Base-by-base conservation (phyloP, 2,329 filamentous ascomycete genomes). In the Teratosphaeria nubilosa region DNA sequence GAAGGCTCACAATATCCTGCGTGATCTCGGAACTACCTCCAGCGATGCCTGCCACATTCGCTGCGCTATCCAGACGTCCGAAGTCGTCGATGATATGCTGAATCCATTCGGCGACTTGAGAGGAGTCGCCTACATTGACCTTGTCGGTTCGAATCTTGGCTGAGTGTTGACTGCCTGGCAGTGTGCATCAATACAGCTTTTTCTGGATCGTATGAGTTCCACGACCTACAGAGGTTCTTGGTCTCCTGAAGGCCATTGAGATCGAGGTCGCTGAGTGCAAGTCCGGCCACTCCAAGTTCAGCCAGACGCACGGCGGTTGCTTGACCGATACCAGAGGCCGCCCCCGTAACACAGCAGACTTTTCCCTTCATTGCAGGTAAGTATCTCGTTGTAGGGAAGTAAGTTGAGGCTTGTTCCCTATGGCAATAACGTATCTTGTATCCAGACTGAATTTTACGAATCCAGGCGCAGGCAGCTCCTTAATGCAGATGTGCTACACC, bases 331-430 rank as follows among this genome's bases (percentile, higher is more conserved):
- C 80, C 80, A 5, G 72, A 73, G 1, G 75, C 75, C 2, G 75
- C 75, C 24, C 80, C 79, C 3, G 78, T 80, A n/a, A n/a, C 25
- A 82, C 64, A 56, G 76, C 76, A 57, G 52, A 80, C 73, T 65
- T 77, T 54, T 7, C 16, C 50, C 20, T 51, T 16, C 50, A 51
- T 51, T 7, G 34, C 34, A 16, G 34, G 34, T n/a, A 14, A 11
- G 13, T 41, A 41, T 41, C 14, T n/a, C 34, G 34, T 7, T 16
- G 16, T 14, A 11, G 14, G 34, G 14, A 41, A 41, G 34, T 7
- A 7, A 41, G 34, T 2, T n/a, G n/a, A n/a, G n/a, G n/a, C n/a
- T n/a, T n/a, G n/a, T n/a, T n/a, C n/a, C n/a, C n/a, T n/a, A n/a
- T n/a, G n/a, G n/a, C n/a, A n/a, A n/a, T n/a, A n/a, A n/a, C n/a